Conservation (phyloP, 306 rosid genomes). For the Ziziphus jujuba region DNA sequence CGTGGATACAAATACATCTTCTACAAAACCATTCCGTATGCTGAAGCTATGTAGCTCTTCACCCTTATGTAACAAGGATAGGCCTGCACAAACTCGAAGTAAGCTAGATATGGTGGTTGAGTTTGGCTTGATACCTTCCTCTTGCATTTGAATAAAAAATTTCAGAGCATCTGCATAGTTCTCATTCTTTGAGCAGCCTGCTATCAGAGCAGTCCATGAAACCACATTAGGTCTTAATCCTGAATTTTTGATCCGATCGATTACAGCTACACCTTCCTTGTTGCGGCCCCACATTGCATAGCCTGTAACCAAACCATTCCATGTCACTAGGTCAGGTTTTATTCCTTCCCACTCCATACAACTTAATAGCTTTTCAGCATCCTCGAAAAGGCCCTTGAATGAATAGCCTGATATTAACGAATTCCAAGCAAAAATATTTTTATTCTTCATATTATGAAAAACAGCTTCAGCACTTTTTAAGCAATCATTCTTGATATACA, state of each 20-base stretch:
- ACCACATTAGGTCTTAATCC: constrained; percentile 63
- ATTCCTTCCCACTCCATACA: constrained; percentile 48
- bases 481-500: constrained; percentile 60
- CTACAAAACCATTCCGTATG: constrained; percentile 36
- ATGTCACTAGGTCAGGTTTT: constrained; percentile 65
- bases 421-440: constrained; percentile 60
- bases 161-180: constrained; percentile 42
- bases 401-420: constrained; percentile 67
- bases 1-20: constrained; percentile 52
- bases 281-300: constrained; percentile 49
- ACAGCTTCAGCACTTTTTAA: constrained; percentile 48
- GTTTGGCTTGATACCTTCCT: constrained; percentile 56
- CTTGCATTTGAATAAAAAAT: constrained; percentile 59
- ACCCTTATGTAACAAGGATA: constrained; percentile 57
- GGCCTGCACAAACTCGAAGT: constrained; percentile 60
- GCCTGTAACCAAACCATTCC: constrained; percentile 68
- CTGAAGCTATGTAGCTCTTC: constrained; percentile 58
- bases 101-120: constrained; percentile 53
- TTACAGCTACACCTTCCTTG: constrained; percentile 52
- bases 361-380: constrained; percentile 44
- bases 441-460: constrained; percentile 50
- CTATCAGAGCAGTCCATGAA: constrained; percentile 74
- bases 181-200: constrained; percentile 60
- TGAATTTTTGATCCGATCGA: constrained; percentile 45
- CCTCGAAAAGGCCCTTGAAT: constrained; percentile 51